Evolutionary conservation across 2,329 filamentous ascomycete species (phyloP), one percentile per base, ranked within the genome.

Genomic region (Clarireedia monteithiana): DNA sequence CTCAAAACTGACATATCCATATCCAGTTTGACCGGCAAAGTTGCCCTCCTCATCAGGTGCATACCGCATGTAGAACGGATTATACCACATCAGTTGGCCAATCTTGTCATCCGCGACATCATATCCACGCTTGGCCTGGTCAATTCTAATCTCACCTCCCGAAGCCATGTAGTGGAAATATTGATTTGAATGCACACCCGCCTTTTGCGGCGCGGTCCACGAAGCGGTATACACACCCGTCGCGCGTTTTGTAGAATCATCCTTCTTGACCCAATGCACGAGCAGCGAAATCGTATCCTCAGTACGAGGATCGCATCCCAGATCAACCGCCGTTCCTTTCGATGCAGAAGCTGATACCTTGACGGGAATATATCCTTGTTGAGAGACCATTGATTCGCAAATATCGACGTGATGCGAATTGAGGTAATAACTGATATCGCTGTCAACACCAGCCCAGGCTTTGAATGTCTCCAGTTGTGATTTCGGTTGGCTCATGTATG

Each of bases 11-110:
- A 96, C 82, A 73, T 96, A 96, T 36, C 91, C 91, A 70, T 96
- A 96, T 24, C 91, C 91, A 6, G 84, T 86, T 75, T 96, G 91
- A 38, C 91, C 91, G 54, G 83, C 85, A 71, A 96, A 96, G 74
- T 96, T 95, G 54, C 91, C 92, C 71, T 95, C 89, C 75, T 96
- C 91, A 67, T 96, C 91, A 20, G 91, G 91, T 12, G 91, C 89
- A 67, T 96, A 96, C 66, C 87, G 86, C 90, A 95, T 95, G 74
- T 95, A 95, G 73, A 95, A 95, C 70, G 91, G 91, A 72, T 96
- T 96, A 71, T 89, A 87, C 89, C 91, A 96, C 69, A 86, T 80
- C 59, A 96, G 73, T 68, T 84, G 80, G 42, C 81, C 82, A 1
- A 75, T 75, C 20, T 73, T 79, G 69, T 96, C 91, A 62, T 91